phyloP scores from a whole-genome alignment of 177 flowering plant species.

The Vitis hybrid region DNA sequence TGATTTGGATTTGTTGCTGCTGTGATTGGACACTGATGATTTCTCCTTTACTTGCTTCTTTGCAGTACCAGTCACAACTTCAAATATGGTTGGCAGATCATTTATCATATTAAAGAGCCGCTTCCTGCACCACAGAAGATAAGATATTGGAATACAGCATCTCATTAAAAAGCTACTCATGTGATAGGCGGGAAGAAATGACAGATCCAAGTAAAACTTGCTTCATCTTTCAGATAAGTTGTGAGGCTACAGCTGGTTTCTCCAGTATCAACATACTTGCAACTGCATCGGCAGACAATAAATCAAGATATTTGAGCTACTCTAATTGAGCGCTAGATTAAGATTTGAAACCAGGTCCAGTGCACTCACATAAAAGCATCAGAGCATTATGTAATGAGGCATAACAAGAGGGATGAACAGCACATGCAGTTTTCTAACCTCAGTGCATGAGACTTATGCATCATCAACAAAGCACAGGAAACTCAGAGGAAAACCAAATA shows the following conservation, averaged over 20 bases:
- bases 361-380: too few species aligned
- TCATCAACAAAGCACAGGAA: neutral
- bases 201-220: neutral
- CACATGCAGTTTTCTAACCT: neutral
- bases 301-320: neutral
- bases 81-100: conserved; percentile 81
- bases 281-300: neutral
- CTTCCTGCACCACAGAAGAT: conserved; percentile 48
- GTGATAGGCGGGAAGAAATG: neutral
- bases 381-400: neutral
- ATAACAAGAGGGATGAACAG: neutral
- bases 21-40: conserved; percentile 50
- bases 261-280: conserved; percentile 1
- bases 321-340: neutral
- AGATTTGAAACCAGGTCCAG: neutral
- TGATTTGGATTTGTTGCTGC: conserved; percentile 71
- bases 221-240: neutral
- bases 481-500: neutral
- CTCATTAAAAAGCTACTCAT: conserved; percentile 2
- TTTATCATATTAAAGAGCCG: conserved; percentile 77
- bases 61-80: conserved; percentile 66
- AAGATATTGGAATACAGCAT: neutral
- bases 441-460: neutral
- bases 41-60: conserved; percentile 69
- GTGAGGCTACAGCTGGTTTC: neutral